Conservation (phyloP, 495 filamentous ascomycete genomes). For the Hypoxylon fragiforme region DNA sequence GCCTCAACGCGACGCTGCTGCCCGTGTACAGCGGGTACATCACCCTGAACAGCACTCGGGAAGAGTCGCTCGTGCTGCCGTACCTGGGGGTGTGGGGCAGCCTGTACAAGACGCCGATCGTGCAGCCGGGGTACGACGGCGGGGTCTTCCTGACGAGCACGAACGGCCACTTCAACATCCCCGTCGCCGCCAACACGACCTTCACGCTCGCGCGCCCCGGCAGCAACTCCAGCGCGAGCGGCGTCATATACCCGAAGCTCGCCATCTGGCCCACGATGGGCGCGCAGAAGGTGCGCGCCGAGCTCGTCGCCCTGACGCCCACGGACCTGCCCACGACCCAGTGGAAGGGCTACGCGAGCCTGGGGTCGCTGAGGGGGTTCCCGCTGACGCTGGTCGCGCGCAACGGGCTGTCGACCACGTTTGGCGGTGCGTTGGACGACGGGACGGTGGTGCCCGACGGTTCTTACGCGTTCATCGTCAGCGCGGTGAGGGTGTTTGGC, state of each 20-base stretch:
- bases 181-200: constrained; percentile 3
- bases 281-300: constrained; percentile 24
- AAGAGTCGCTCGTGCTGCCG: constrained; percentile 33
- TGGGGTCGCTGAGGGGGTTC: constrained; percentile 14
- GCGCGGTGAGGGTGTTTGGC: constrained; percentile 10
- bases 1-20: constrained; percentile 19
- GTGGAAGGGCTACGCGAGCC: constrained; percentile 30
- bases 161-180: constrained; percentile 1
- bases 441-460: constrained; percentile 28
- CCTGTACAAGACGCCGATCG: constrained; percentile 13
- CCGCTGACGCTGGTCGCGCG: constrained; percentile 9
- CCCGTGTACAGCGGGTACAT: constrained; percentile 42
- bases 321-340: constrained; percentile 16
- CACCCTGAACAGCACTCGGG: constrained; percentile 33
- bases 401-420: constrained; percentile 11
- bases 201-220: constrained; percentile 10
- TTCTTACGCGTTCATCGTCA: constrained; percentile 23
- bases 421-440: constrained; percentile 17
- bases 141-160: constrained; percentile 21
- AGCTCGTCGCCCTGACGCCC: constrained; percentile 26
- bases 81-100: constrained; percentile 33
- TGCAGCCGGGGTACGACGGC: constrained; percentile 7
- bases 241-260: background rate
- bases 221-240: background rate
- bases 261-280: constrained; percentile 4